A percentile compares a stretch with the other conserved stretches of the same genome.
Evolutionary conservation across 345 rosid genomes (phyloP).

Genomic region (Citrus sp.): DNA sequence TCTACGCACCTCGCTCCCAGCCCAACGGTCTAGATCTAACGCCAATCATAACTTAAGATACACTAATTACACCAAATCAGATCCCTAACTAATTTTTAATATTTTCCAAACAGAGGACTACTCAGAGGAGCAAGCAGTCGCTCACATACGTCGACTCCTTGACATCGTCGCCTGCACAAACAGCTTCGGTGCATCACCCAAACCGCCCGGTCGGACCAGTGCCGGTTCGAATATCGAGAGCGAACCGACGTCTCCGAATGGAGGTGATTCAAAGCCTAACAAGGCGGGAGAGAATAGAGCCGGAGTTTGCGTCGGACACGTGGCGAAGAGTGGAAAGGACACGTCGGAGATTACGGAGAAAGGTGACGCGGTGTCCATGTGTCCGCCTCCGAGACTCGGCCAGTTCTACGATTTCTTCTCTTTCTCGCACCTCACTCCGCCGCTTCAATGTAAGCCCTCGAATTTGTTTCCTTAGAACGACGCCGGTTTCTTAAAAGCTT

Average conservation of each 20-base stretch:
- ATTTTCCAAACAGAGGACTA: constrained; percentile 63
- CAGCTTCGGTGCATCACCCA: constrained; percentile 55
- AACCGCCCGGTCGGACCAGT: constrained; percentile 36
- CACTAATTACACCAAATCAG: not conserved
- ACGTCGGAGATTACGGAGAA: constrained; percentile 35
- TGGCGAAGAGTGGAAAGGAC: constrained; percentile 21
- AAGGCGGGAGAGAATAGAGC: constrained; percentile 26
- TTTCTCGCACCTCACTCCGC: constrained; percentile 75
- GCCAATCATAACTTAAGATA: not conserved
- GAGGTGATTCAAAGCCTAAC: constrained; percentile 18
- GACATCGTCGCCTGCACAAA: constrained; percentile 91
- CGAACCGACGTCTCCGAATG: constrained; percentile 18
- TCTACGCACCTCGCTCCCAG: not conserved
- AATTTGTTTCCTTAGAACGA: not conserved
- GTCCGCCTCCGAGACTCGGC: constrained; percentile 79
- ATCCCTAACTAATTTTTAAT: not conserved
- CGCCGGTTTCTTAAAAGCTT: not conserved
- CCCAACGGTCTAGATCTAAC: constrained; percentile 18
- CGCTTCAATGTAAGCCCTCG: constrained; percentile 64
- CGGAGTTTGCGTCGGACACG: not conserved
- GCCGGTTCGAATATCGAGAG: constrained; percentile 27
- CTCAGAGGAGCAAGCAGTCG: constrained; percentile 60
- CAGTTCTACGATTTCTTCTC: constrained; percentile 95
- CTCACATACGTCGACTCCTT: constrained; percentile 80
- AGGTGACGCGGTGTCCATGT: constrained; percentile 51